Conservation (phyloP, 2,329 filamentous ascomycete species). For the Penicillium sp. region DNA sequence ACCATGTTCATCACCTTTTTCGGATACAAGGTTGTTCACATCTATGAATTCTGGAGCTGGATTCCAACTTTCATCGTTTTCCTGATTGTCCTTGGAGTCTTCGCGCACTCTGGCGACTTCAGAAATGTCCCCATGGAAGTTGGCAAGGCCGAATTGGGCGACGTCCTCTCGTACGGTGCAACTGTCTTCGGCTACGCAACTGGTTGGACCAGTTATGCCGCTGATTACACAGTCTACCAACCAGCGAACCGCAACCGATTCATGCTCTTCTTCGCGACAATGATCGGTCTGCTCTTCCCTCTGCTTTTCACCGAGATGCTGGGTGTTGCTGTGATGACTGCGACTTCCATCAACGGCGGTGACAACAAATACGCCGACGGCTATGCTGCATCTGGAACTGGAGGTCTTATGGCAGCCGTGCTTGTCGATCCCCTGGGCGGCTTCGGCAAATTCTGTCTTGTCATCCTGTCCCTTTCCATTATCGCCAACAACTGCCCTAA, state of each 20-base stretch:
- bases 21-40: conserved; percentile 71
- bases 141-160: conserved; percentile 58
- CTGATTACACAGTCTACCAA: conserved; percentile 79
- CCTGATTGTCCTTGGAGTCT: conserved; percentile 65
- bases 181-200: conserved; percentile 66
- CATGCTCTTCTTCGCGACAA: conserved; percentile 67
- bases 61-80: conserved; percentile 70
- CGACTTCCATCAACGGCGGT: conserved; percentile 53
- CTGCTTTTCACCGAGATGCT: conserved; percentile 72
- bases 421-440: conserved; percentile 56
- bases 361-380: conserved; percentile 54
- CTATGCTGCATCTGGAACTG: conserved; percentile 56
- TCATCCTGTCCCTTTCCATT: conserved; percentile 63
- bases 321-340: conserved; percentile 66
- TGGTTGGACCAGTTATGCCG: conserved; percentile 70
- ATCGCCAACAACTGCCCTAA: conserved; percentile 69
- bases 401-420: conserved; percentile 64
- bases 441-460: conserved; percentile 69
- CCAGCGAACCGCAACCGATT: conserved; percentile 56
- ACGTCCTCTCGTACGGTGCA: conserved; percentile 62
- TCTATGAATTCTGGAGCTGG: conserved; percentile 73
- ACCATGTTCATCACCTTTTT: conserved; percentile 69
- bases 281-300: conserved; percentile 64
- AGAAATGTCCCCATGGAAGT: conserved; percentile 56
- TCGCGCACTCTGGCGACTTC: conserved; percentile 65